Percentiles rank a stretch among this genome's conserved stretches.
Conservation (phyloP, 805 yeast species). For the Candida anglica region DNA sequence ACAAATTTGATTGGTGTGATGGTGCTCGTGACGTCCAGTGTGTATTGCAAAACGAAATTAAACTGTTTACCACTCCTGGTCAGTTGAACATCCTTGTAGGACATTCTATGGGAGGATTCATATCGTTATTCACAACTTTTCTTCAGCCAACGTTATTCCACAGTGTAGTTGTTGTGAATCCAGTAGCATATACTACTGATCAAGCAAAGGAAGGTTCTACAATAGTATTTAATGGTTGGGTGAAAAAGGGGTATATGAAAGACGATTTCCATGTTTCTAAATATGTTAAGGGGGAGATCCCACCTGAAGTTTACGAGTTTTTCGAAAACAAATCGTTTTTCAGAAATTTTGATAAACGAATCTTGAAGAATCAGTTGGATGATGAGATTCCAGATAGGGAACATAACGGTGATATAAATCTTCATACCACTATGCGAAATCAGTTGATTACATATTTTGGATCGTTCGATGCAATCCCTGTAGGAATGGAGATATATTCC, state of each 20-base stretch:
- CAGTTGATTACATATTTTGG: conserved; percentile 1
- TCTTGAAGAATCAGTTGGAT: conserved; percentile 40
- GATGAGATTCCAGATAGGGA: conserved; percentile 27
- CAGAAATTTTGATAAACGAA: conserved; percentile 32
- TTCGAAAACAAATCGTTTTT: conserved; percentile 2
- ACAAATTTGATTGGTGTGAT: conserved; percentile 9
- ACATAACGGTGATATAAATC: not conserved
- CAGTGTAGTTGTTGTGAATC: conserved; percentile 8
- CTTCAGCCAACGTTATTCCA: conserved; percentile 7
- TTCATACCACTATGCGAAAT: not conserved
- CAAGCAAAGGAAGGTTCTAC: not conserved
- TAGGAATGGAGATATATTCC: conserved; percentile 1
- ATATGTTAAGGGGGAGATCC: not conserved
- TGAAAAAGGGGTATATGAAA: conserved; percentile 1
- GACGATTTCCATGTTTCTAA: not conserved
- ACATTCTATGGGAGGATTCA: conserved; percentile 13
- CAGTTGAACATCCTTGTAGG: conserved; percentile 10
- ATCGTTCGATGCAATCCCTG: not conserved
- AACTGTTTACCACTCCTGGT: conserved; percentile 6
- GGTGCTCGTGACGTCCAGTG: conserved; percentile 7
- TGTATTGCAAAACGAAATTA: not conserved
- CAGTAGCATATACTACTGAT: conserved; percentile 6
- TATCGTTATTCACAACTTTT: conserved; percentile 3
- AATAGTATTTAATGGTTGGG: conserved; percentile 1
- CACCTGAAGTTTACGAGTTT: too few relatives aligned